phyloP scores from a whole-genome alignment of 2,329 filamentous ascomycete genomes.

The Emmonsia crescens region DNA sequence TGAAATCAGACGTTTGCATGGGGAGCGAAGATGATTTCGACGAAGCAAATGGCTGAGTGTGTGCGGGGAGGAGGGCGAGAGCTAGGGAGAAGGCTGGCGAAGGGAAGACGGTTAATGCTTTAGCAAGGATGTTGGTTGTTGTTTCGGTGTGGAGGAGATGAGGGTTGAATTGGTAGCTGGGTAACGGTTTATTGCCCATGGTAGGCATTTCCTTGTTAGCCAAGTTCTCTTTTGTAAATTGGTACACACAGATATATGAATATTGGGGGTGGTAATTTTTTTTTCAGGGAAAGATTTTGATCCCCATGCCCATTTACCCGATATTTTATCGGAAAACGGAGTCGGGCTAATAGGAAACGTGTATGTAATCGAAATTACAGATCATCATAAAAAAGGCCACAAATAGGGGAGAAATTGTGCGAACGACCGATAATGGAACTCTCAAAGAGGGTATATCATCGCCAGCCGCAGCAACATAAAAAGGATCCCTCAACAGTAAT shows the following conservation, averaged over 20 bases:
- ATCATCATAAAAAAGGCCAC: conserved; percentile 53
- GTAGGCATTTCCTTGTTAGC: not conserved
- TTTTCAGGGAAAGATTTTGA: conserved; percentile 7
- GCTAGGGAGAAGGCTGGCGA: conserved; percentile 89
- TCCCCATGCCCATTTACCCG: conserved; percentile 48
- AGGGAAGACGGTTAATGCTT: conserved; percentile 93
- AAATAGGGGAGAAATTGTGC: not conserved
- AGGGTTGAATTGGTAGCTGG: conserved; percentile 98
- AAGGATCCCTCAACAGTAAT: conserved; percentile 3
- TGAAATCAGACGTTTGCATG: conserved; percentile 43
- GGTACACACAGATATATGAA: not conserved
- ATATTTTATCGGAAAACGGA: conserved; percentile 33
- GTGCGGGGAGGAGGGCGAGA: conserved; percentile 83
- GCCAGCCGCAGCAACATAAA: conserved; percentile 10
- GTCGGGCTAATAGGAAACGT: conserved; percentile 89
- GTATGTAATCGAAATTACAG: conserved; percentile 41
- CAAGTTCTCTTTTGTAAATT: not conserved
- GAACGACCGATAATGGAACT: not conserved
- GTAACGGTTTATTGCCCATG: not conserved
- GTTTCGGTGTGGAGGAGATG: conserved; percentile 94
- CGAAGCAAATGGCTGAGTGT: conserved; percentile 55
- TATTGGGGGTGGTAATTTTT: not conserved
- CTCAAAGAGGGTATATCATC: not conserved
- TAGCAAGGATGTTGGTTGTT: conserved; percentile 98
- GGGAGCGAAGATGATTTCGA: conserved; percentile 35